Percentiles rank a stretch among this genome's conserved stretches.
phyloP scores from a whole-genome alignment of 495 filamentous ascomycete species.

The Penicillium nucicola region DNA sequence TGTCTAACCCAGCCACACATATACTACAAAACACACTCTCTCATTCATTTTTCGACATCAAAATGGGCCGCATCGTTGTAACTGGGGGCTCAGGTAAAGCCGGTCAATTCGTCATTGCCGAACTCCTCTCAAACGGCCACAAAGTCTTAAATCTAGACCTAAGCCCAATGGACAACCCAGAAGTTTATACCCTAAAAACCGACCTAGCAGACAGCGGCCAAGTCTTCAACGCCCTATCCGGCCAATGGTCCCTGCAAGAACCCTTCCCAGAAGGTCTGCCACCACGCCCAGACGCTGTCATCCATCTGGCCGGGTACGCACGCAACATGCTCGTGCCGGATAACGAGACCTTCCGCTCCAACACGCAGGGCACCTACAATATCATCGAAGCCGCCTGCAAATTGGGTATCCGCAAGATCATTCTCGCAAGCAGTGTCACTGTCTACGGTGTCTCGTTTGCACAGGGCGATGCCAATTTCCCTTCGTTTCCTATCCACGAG shows the following conservation, averaged over 20 bases:
- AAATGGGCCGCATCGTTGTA: slow-evolving; percentile 36
- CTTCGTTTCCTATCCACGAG: slow-evolving; percentile 53
- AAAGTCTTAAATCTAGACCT: slow-evolving; percentile 53
- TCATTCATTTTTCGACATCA: too few species aligned
- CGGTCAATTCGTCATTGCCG: slow-evolving; percentile 48
- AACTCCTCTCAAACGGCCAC: slow-evolving; percentile 47
- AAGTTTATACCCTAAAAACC: slow-evolving; percentile 49
- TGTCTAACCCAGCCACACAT: not conserved
- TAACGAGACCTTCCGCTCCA: slow-evolving; percentile 51
- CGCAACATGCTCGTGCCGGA: slow-evolving; percentile 60
- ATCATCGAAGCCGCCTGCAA: slow-evolving; percentile 58
- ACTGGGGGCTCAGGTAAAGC: slow-evolving; percentile 55
- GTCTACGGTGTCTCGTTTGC: slow-evolving; percentile 57
- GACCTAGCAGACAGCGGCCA: slow-evolving; percentile 54
- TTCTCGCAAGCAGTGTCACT: slow-evolving; percentile 52
- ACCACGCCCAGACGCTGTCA: slow-evolving; percentile 50
- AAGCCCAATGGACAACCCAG: not conserved
- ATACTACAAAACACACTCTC: not conserved
- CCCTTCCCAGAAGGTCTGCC: slow-evolving; percentile 37
- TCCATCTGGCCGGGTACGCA: slow-evolving; percentile 57
- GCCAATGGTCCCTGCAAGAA: slow-evolving; percentile 48
- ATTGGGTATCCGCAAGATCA: slow-evolving; percentile 54
- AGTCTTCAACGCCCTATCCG: slow-evolving; percentile 55
- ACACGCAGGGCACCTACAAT: slow-evolving; percentile 53
- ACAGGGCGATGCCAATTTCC: slow-evolving; percentile 50